Conservation (phyloP, 2,329 filamentous ascomycete species). For the Trichoderma lentiforme region DNA sequence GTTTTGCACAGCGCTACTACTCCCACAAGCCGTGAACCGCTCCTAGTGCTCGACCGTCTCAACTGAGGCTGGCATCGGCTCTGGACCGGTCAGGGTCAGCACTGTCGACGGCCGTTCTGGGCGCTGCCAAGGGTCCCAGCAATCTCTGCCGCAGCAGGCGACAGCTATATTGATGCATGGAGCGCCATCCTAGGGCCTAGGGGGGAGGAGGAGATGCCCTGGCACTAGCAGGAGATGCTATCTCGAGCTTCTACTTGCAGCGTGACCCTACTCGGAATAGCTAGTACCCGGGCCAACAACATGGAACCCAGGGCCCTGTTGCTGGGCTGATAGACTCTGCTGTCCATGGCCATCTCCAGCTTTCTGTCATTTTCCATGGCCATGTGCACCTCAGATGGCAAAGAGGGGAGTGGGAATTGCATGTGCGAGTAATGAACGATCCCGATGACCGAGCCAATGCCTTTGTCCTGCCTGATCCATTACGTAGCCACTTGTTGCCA, state of each 20-base stretch:
- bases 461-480: background rate
- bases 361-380: background rate
- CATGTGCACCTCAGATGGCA: background rate
- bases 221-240: background rate
- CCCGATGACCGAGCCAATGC: background rate
- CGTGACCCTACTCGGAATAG: background rate
- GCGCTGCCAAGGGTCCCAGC: conserved; percentile 13
- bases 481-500: conserved; percentile 1
- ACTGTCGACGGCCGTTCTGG: conserved; percentile 5
- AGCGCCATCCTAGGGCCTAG: background rate
- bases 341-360: background rate
- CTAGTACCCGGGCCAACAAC: background rate
- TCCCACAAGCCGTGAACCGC: conserved; percentile 10
- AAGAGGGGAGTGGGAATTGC: background rate
- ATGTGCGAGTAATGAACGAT: conserved; percentile 2
- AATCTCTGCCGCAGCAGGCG: conserved; percentile 16
- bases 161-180: background rate
- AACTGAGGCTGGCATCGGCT: conserved; percentile 14
- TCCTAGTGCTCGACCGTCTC: conserved; percentile 5
- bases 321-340: background rate
- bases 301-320: background rate
- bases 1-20: conserved; percentile 15
- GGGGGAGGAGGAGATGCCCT: background rate
- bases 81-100: conserved; percentile 2
- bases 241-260: background rate